Evolutionary conservation across 2,329 filamentous ascomycete genomes (phyloP).

Genomic region (Rhexocercosporidium sp.): DNA sequence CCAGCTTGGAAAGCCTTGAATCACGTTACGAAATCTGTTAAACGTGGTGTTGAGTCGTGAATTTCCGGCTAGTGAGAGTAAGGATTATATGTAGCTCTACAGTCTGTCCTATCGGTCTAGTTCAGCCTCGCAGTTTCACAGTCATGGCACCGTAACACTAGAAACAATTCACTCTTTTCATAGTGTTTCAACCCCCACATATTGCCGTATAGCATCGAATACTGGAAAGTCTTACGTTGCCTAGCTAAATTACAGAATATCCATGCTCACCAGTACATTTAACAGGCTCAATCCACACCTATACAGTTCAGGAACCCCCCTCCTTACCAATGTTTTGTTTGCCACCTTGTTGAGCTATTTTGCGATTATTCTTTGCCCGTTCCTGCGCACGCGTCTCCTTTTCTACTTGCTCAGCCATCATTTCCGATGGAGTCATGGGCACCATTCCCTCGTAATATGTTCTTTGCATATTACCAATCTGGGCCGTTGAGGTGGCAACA

Average conservation of each 20-base stretch:
- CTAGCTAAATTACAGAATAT: background rate
- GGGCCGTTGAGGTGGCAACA: background rate
- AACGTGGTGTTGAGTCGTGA: background rate
- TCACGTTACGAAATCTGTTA: background rate
- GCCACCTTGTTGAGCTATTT: background rate
- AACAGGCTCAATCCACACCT: background rate
- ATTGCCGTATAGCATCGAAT: too few relatives aligned
- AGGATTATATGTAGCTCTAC: too few relatives aligned
- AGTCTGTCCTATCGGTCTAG: too few relatives aligned
- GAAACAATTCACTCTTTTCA: too few relatives aligned
- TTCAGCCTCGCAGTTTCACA: too few relatives aligned
- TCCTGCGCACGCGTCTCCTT: background rate
- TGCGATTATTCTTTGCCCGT: background rate
- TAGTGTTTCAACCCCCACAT: too few relatives aligned
- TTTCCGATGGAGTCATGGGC: background rate
- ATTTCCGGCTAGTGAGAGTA: background rate
- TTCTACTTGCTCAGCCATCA: background rate
- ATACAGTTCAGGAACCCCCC: background rate
- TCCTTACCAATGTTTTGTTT: background rate
- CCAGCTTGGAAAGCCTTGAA: background rate
- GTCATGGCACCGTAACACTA: too few relatives aligned
- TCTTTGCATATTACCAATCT: conserved; percentile 15
- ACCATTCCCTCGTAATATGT: conserved; percentile 13
- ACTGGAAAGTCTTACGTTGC: background rate
- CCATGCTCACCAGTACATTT: background rate